Base-by-base conservation (phyloP, 129 eudicot species). In the Flaveria brownii region DNA sequence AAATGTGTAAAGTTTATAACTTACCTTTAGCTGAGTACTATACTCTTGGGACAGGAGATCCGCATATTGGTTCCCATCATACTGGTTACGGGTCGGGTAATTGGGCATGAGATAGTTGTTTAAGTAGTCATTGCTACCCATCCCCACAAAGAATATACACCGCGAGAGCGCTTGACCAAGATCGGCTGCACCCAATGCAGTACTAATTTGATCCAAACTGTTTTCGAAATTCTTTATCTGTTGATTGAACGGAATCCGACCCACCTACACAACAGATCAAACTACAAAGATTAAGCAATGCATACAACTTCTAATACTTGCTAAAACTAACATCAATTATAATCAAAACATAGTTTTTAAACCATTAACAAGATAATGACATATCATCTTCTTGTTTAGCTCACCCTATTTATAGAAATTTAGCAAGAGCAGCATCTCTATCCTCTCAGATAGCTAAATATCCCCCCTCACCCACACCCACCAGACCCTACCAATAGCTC, bases 91-190 rank as follows among this genome's bases (percentile, higher is more conserved):
- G 12, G 98, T 93, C 9, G 85, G 81, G 80, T 90, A 93, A 74
- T 88, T 93, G 1, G 97, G 97, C 97, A 93, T 93, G 61, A 93
- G 97, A 71, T 93, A 93, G 74, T 93, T 93, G 88, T 93, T 93
- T 67, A 93, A 77, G 83, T 93, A 93, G 87, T 93, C 98, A 45
- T 93, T 93, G 83, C 98, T 93, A 10, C 98, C 98, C 96, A 93
- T 88, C 49, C 98, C 98, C 0, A 93, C 96, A 20, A 93, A 93
- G 85, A 88, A 93, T 28, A 93, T 84, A 83, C 91, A 88, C 4
- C 81, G 74, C 5, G 91, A 68, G 5, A 93, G 78, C 3, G 88
- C 79, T 65, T 85, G 80, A 12, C 85, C 85, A 30, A 86, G 82
- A 75, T 86, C 88, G 2, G 79, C 71, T 17, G 87, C 93, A 15